phyloP scores from a whole-genome alignment of 1,139 yeast genomes.

The Candida labiduridarum region DNA sequence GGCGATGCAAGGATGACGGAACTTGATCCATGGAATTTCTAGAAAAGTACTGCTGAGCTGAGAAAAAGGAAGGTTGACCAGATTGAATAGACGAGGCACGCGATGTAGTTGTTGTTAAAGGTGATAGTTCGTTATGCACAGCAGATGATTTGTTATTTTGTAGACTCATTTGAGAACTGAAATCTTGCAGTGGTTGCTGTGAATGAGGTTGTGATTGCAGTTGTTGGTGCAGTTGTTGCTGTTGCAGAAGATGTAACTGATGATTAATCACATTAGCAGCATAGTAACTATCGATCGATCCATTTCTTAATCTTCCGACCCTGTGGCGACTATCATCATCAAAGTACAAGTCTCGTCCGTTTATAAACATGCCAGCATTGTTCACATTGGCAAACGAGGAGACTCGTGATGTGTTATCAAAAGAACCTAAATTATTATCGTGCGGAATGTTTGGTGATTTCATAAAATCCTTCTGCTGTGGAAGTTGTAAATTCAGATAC shows the following conservation, averaged over 20 bases:
- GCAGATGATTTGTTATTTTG: constrained; percentile 7
- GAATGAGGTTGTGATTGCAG: constrained; percentile 1
- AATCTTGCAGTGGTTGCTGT: constrained; percentile 8
- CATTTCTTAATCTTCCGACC: constrained; percentile 18
- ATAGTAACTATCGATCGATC: constrained; percentile 20
- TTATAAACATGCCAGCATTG: constrained; percentile 10
- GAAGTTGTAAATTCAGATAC: constrained; percentile 1
- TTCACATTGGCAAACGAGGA: constrained; percentile 15
- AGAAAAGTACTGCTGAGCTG: constrained; percentile 46
- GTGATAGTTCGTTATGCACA: constrained; percentile 36
- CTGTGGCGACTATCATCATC: constrained; percentile 16
- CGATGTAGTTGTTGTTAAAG: constrained; percentile 50
- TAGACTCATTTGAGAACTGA: constrained; percentile 6
- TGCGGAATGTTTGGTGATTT: constrained; percentile 6
- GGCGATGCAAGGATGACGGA: constrained; percentile 32
- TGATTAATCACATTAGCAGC: constrained; percentile 18
- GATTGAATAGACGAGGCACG: constrained; percentile 48
- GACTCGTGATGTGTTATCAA: constrained; percentile 16
- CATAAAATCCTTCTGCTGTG: constrained; percentile 2
- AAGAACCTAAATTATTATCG: constrained; percentile 12
- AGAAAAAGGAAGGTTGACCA: constrained; percentile 48
- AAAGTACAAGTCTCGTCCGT: constrained; percentile 13
- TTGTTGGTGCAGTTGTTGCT: constrained; percentile 8
- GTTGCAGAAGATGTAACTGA: constrained; percentile 12
- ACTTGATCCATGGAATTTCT: constrained; percentile 41